These are phyloP conservation scores for Ogataea chonburiensis DNA, from an alignment of 805 yeast genomes.

Conservation along the genomic window DNA sequence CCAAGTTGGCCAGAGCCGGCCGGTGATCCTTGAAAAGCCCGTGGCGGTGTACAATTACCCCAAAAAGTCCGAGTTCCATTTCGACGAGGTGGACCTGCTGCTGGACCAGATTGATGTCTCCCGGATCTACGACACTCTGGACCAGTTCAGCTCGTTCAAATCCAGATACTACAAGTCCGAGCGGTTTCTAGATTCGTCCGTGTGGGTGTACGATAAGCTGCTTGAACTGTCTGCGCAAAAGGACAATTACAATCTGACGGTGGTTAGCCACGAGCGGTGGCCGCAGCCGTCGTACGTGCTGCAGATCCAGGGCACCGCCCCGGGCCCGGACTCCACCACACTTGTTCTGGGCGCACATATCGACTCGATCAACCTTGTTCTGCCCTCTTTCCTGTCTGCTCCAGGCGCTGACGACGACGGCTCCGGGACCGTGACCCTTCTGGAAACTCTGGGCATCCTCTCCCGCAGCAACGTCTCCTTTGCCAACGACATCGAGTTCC, in stretches of 20 bases:
- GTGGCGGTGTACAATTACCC: constrained; percentile 53
- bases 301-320: constrained; percentile 10
- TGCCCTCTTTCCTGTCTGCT: constrained; percentile 70
- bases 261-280: constrained; percentile 17
- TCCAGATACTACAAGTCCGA: constrained; percentile 78
- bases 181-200: constrained; percentile 64
- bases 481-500: constrained; percentile 80
- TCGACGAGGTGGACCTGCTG: constrained; percentile 36
- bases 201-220: constrained; percentile 55
- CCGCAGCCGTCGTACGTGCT: constrained; percentile 24
- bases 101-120: constrained; percentile 11
- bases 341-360: constrained; percentile 85
- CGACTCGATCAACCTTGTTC: constrained; percentile 72
- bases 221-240: constrained; percentile 2
- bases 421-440: constrained; percentile 73
- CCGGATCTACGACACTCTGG: constrained; percentile 12
- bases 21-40: constrained; percentile 9
- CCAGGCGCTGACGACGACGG: constrained; percentile 98
- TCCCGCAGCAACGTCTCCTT: constrained; percentile 14
- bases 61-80: constrained; percentile 33
- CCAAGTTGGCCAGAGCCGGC: constrained; percentile 1
- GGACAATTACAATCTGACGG: constrained; percentile 17
- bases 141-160: constrained; percentile 33
- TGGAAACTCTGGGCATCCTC: constrained; percentile 56
- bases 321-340: constrained; percentile 33